phyloP scores from a whole-genome alignment of 306 rosid genomes.

The Coriaria nepalensis region DNA sequence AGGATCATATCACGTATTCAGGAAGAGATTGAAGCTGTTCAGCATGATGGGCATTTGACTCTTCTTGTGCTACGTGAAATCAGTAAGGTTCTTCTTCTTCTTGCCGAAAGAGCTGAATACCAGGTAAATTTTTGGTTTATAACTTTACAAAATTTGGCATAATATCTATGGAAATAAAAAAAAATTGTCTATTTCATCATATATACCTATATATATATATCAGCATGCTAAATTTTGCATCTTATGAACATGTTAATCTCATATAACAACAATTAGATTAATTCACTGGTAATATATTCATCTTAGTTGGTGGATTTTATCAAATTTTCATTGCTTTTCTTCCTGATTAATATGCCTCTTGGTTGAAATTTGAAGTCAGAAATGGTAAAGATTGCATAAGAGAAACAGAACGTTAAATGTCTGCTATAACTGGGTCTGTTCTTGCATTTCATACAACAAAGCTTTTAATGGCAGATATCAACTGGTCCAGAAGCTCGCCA shows the following conservation, averaged over 20 bases:
- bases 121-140: constrained; percentile 39
- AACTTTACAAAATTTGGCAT: neutral
- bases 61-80: constrained; percentile 94
- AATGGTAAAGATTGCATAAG: too few relatives aligned
- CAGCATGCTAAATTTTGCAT: neutral
- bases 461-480: constrained; percentile 55
- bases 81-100: constrained; percentile 80
- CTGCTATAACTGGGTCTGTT: too few relatives aligned
- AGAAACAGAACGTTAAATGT: too few relatives aligned
- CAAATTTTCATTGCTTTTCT: neutral
- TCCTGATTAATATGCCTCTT: neutral
- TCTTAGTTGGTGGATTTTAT: neutral
- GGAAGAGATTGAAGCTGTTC: constrained; percentile 95
- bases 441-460: too few relatives aligned
- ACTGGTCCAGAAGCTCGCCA: constrained; percentile 97
- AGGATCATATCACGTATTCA: constrained; percentile 69
- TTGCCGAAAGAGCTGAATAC: constrained; percentile 78
- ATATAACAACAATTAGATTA: neutral
- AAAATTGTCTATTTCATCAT: constrained; percentile 1
- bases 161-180: too few relatives aligned
- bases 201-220: neutral
- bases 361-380: too few relatives aligned
- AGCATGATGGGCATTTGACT: constrained; percentile 80
- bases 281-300: neutral
- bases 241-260: neutral